Percentiles rank a stretch among this genome's conserved stretches.
These are phyloP conservation scores for Mycena kentingensis DNA, from an alignment of 768 basidiomycete genomes.

Conservation along the genomic window DNA sequence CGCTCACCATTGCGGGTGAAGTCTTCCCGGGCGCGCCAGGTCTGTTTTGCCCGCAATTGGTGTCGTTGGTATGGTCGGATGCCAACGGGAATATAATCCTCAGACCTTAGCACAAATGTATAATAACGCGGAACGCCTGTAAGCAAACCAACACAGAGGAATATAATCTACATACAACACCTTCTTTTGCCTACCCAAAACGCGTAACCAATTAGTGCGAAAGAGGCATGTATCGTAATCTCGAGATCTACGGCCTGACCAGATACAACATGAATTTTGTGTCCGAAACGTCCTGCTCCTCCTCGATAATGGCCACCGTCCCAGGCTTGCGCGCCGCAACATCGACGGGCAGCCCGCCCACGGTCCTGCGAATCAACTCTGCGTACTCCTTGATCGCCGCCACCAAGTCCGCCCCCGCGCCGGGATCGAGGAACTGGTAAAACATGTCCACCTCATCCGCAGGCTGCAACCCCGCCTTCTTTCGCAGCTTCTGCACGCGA, in stretches of 20 bases:
- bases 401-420: slow-evolving; percentile 61
- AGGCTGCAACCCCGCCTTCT: slow-evolving; percentile 93
- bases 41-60: no score
- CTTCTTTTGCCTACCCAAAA: no score
- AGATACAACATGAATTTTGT: slow-evolving; percentile 74
- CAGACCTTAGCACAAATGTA: no score
- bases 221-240: no score
- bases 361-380: slow-evolving; percentile 71
- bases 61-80: no score
- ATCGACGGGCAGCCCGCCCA: slow-evolving; percentile 70
- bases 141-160: no score
- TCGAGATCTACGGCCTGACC: slow-evolving; percentile 51
- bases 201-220: no score
- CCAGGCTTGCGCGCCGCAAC: slow-evolving; percentile 52
- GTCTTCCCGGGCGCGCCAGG: no score
- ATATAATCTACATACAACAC: no score
- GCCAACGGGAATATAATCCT: no score
- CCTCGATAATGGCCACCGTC: slow-evolving; percentile 65
- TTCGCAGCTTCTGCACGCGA: slow-evolving; percentile 91
- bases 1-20: no score
- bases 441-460: slow-evolving; percentile 92
- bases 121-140: no score
- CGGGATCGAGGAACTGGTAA: slow-evolving; percentile 78
- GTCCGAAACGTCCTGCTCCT: slow-evolving; percentile 86
- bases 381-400: slow-evolving; percentile 65